A percentile compares a stretch with the other conserved stretches of the same genome.
phyloP scores from a whole-genome alignment of 495 filamentous ascomycete species.

The Penicillium parvum region DNA sequence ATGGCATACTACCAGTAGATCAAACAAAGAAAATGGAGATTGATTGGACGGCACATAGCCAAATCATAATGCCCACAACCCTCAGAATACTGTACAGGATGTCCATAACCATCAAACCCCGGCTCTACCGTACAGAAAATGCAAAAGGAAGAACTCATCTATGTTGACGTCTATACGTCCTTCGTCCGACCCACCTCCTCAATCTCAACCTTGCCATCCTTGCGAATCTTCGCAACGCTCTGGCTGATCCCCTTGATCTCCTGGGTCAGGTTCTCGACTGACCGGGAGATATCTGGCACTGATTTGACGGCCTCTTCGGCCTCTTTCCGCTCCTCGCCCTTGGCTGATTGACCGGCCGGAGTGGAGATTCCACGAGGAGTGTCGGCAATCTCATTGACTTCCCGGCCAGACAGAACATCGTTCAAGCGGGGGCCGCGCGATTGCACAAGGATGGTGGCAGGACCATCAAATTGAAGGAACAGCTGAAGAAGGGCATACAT shows the following conservation, averaged over 20 bases:
- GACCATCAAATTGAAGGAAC: constrained; percentile 85
- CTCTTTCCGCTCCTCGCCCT: constrained; percentile 10
- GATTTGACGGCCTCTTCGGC: constrained; percentile 18
- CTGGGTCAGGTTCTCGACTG: constrained; percentile 30
- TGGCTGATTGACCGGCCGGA: constrained; percentile 32
- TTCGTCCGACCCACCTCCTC: constrained; percentile 47
- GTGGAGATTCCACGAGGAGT: constrained; percentile 52
- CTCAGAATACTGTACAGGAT: constrained; percentile 28
- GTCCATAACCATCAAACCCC: constrained; percentile 12
- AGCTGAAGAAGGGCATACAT: constrained; percentile 42
- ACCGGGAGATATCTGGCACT: constrained; percentile 26
- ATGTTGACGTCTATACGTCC: constrained; percentile 9
- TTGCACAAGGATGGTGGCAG: constrained; percentile 78
- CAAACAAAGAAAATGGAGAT: constrained; percentile 4
- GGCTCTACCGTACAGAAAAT: constrained; percentile 17
- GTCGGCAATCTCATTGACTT: constrained; percentile 85
- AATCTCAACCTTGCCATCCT: constrained; percentile 66
- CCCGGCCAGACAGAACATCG: constrained; percentile 67
- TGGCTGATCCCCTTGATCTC: constrained; percentile 37
- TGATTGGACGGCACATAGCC: constrained; percentile 7
- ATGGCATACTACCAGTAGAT: too few relatives aligned
- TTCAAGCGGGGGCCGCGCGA: constrained; percentile 69
- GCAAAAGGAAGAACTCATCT: constrained; percentile 3
- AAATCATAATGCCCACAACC: constrained; percentile 12
- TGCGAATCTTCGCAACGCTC: constrained; percentile 54